Evolutionary conservation across 2,329 filamentous ascomycete genomes (phyloP).

Genomic region (Microdochium nivale): DNA sequence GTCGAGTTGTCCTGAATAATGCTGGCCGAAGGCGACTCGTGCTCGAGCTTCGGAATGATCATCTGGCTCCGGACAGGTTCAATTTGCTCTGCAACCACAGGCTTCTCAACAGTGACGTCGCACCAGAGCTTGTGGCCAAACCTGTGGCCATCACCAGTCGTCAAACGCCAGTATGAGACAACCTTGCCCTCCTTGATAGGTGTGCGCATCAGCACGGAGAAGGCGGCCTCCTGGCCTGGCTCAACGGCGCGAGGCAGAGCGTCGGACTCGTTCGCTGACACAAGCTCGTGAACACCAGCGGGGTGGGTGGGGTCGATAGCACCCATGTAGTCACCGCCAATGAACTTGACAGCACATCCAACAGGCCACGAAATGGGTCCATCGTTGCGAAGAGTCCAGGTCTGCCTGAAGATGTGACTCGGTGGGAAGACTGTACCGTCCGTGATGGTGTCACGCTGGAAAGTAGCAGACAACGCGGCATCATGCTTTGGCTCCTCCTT

Average conservation of each 20-base stretch:
- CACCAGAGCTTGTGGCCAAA: conserved; percentile 96
- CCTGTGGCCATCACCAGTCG: conserved; percentile 66
- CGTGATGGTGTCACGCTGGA: conserved; percentile 66
- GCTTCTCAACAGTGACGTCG: conserved; percentile 62
- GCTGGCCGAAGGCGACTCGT: conserved; percentile 79
- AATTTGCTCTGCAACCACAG: conserved; percentile 10
- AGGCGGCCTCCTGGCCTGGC: conserved; percentile 67
- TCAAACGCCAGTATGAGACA: conserved; percentile 96
- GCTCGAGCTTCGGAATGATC: conserved; percentile 95
- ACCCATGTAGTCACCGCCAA: conserved; percentile 95
- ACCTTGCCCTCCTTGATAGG: conserved; percentile 67
- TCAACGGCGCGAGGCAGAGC: conserved; percentile 60
- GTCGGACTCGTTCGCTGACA: conserved; percentile 75
- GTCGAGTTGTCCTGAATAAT: conserved; percentile 58
- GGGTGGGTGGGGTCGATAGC: conserved; percentile 74
- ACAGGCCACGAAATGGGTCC: conserved; percentile 75
- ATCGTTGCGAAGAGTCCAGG: conserved; percentile 84
- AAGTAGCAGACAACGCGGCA: conserved; percentile 44
- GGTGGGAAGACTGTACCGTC: conserved; percentile 69
- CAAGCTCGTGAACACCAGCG: conserved; percentile 67
- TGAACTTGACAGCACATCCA: conserved; percentile 83
- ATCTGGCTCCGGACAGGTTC: conserved; percentile 52
- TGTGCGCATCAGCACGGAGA: conserved; percentile 78
- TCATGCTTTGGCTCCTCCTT: conserved; percentile 10
- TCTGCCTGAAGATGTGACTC: conserved; percentile 73